Percentiles rank a stretch among this genome's conserved stretches.
phyloP scores from a whole-genome alignment of 805 yeast genomes.

The Lipomyces yamanashiensis region DNA sequence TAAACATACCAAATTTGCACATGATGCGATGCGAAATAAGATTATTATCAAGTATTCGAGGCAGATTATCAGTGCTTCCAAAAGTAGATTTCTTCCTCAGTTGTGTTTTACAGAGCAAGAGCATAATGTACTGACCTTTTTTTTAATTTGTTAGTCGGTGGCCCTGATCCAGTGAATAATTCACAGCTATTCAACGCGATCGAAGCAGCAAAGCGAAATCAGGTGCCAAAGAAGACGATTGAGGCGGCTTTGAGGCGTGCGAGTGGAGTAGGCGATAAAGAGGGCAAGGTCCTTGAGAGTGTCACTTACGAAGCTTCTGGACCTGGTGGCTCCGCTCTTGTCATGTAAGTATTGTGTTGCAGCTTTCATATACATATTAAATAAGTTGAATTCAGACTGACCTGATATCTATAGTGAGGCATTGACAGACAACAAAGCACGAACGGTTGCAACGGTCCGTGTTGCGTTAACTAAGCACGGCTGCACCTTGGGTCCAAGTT shows the following conservation, averaged over 20 bases:
- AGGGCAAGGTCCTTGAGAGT: slow-evolving; percentile 51
- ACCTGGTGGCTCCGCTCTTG: slow-evolving; percentile 86
- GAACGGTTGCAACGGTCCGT: slow-evolving; percentile 77
- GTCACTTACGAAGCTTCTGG: slow-evolving; percentile 87
- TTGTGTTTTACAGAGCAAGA: too few relatives aligned
- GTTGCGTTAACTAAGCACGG: slow-evolving; percentile 68
- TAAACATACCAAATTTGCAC: slow-evolving; percentile 90
- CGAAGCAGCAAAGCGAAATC: slow-evolving; percentile 75
- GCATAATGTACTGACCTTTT: neutral
- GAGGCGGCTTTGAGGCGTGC: slow-evolving; percentile 89
- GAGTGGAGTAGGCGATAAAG: slow-evolving; percentile 61
- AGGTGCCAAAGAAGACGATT: slow-evolving; percentile 80
- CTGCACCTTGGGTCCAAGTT: slow-evolving; percentile 74
- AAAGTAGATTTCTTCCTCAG: slow-evolving; percentile 41
- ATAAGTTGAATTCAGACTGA: neutral
- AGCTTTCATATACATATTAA: neutral
- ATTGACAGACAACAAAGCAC: slow-evolving; percentile 81
- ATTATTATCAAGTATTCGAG: slow-evolving; percentile 72
- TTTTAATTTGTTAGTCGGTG: slow-evolving; percentile 52
- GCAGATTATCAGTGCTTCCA: slow-evolving; percentile 75
- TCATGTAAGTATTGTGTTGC: slow-evolving; percentile 49
- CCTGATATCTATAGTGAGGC: slow-evolving; percentile 58
- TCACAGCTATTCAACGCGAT: slow-evolving; percentile 68
- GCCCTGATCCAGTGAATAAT: slow-evolving; percentile 68
- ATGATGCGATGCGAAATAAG: slow-evolving; percentile 77